phyloP scores from a whole-genome alignment of 2,329 filamentous ascomycete species.

The Talaromyces funiculosus region DNA sequence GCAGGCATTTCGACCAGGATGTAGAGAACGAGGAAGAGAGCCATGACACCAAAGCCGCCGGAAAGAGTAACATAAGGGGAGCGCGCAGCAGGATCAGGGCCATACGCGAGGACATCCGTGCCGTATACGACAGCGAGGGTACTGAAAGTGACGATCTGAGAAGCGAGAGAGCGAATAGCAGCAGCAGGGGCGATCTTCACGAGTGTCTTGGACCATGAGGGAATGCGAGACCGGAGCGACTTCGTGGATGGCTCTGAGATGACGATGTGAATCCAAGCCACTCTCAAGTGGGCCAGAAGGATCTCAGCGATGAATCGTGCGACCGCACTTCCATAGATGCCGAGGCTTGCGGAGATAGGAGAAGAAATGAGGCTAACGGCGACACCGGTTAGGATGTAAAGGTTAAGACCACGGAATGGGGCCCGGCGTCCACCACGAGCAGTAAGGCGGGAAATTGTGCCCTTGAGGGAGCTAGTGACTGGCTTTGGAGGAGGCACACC shows the following conservation, averaged over 20 bases:
- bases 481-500: conserved; percentile 49
- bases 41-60: conserved; percentile 30
- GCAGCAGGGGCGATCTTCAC: conserved; percentile 65
- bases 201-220: conserved; percentile 56
- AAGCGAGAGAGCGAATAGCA: conserved; percentile 55
- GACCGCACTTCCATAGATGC: conserved; percentile 34
- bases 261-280: conserved; percentile 80
- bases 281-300: conserved; percentile 60
- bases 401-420: conserved; percentile 62
- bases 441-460: conserved; percentile 56
- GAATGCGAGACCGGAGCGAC: conserved; percentile 64
- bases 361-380: conserved; percentile 39
- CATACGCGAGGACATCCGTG: conserved; percentile 45
- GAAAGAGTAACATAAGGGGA: conserved; percentile 33
- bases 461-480: conserved; percentile 57
- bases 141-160: conserved; percentile 41
- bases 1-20: conserved; percentile 68
- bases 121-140: conserved; percentile 41
- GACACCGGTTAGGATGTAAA: conserved; percentile 46
- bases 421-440: conserved; percentile 59
- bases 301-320: conserved; percentile 55
- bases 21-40: conserved; percentile 43
- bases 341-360: conserved; percentile 41
- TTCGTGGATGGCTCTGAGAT: conserved; percentile 63
- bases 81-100: conserved; percentile 27